These are phyloP conservation scores for Saccharomycopsis sp. DNA, from an alignment of 805 yeast genomes.

Conservation along the genomic window DNA sequence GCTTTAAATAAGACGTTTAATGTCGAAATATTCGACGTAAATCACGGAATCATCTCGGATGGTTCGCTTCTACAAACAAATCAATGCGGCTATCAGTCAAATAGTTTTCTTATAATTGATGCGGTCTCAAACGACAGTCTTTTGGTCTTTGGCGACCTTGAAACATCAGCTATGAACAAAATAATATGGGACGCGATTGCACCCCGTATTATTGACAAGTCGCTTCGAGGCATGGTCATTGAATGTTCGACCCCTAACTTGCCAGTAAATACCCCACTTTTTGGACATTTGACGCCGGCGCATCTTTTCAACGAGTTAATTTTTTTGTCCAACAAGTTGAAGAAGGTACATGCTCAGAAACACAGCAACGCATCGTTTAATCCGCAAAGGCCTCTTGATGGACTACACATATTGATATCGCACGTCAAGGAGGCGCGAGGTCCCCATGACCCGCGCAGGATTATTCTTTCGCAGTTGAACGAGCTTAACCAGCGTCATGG, in stretches of 20 bases:
- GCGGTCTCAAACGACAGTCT: constrained; percentile 32
- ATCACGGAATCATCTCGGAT: constrained; percentile 38
- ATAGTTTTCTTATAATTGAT: constrained; percentile 54
- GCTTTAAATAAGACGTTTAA: constrained; percentile 19
- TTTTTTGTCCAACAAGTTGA: constrained; percentile 23
- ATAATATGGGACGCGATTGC: constrained; percentile 55
- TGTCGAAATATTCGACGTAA: constrained; percentile 33
- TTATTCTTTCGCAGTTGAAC: constrained; percentile 45
- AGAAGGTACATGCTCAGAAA: not conserved
- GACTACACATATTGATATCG: constrained; percentile 34
- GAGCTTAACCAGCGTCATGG: constrained; percentile 31
- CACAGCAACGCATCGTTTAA: not conserved
- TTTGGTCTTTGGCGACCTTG: constrained; percentile 79
- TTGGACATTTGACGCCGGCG: constrained; percentile 76
- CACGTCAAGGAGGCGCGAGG: constrained; percentile 44
- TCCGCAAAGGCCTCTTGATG: constrained; percentile 20
- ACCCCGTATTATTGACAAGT: constrained; percentile 33
- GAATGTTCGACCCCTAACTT: constrained; percentile 66
- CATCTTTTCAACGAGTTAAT: constrained; percentile 53
- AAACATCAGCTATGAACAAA: constrained; percentile 47
- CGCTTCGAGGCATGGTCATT: constrained; percentile 52
- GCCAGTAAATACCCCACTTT: constrained; percentile 43
- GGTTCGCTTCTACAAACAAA: constrained; percentile 25
- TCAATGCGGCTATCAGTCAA: constrained; percentile 31
- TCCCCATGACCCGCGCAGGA: constrained; percentile 49